Base-by-base conservation (phyloP, 1,139 yeast species). In the Hansenula lynferdii region DNA sequence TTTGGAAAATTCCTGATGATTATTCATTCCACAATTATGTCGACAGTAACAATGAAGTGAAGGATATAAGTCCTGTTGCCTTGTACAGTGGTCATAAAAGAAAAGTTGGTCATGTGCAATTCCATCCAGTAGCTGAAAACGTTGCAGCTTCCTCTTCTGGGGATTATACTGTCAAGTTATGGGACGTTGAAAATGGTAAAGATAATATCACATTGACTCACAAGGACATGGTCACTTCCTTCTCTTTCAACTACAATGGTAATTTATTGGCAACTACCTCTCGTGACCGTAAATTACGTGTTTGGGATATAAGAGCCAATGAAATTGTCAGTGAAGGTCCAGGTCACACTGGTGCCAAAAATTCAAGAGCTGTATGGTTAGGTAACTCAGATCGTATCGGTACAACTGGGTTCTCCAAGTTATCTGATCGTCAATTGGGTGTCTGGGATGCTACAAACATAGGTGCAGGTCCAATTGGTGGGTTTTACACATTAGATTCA, bases 341-440 rank as follows among this genome's bases (percentile, higher is more conserved):
- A 3, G 95, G 96, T 14, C 98, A 92, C 57, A 69, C 84, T 6
- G 97, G 97, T 43, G 96, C 97, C 28, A 92, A 92, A 61, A 81
- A 87, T 20, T 77, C 90, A 22, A 77, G 97, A 60, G 83, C 86
- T 28, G 77, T 76, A 11, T 92, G 98, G 97, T 65, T 89, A 47
- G 97, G 97, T 24, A 78, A 85, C 53, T 69, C 85, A 35, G 85
- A 90, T 54, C 75, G 97, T 53, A 65, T 92, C 26, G 83, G 83
- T 39, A 90, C 98, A 26, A 90, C 98, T n/a, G 99, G 99, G 1
- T 92, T 92, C 59, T 87, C 95, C 30, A 79, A 85, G 57, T 73
- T 85, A 52, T 85, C 96, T 32, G 97, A 90, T 58, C 89, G 99
- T 61, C 97, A 92, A 65, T 70, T 90, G 47, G 98, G 94, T 48